These are phyloP conservation scores for Pyracantha coccinea DNA, from an alignment of 331 rosid genomes.

Conservation along the genomic window DNA sequence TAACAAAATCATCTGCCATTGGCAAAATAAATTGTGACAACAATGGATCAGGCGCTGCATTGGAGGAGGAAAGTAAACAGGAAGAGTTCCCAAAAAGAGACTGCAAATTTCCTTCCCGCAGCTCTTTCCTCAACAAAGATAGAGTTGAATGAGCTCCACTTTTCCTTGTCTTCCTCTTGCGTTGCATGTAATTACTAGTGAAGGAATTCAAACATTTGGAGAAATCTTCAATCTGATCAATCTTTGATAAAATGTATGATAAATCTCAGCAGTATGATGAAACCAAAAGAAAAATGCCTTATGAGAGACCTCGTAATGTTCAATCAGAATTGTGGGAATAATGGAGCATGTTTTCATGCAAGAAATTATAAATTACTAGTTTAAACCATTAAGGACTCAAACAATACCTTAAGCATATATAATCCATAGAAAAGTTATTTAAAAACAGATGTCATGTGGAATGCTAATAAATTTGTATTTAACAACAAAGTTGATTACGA, in stretches of 20 bases:
- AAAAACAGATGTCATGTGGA: neutral
- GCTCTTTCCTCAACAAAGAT: constrained; percentile 86
- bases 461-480: neutral
- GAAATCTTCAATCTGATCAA: neutral
- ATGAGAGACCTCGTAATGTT: neutral
- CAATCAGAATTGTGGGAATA: neutral
- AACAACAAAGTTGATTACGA: neutral
- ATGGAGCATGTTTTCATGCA: neutral
- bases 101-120: constrained; percentile 81
- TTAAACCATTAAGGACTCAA: neutral
- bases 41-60: constrained; percentile 82
- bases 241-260: neutral
- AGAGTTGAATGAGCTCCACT: constrained; percentile 87
- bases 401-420: neutral
- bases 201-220: constrained; percentile 38
- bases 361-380: neutral
- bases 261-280: constrained; percentile 9
- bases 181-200: constrained; percentile 73
- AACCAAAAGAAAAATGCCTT: neutral
- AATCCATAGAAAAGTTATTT: neutral
- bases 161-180: constrained; percentile 84
- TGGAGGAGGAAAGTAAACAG: constrained; percentile 63
- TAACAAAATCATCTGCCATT: constrained; percentile 52
- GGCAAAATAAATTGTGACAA: constrained; percentile 83
- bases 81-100: constrained; percentile 79